Percentiles rank a stretch among this genome's conserved stretches.
These are phyloP conservation scores for Bombardia bombarda DNA, from an alignment of 495 filamentous ascomycete species.

Conservation along the genomic window DNA sequence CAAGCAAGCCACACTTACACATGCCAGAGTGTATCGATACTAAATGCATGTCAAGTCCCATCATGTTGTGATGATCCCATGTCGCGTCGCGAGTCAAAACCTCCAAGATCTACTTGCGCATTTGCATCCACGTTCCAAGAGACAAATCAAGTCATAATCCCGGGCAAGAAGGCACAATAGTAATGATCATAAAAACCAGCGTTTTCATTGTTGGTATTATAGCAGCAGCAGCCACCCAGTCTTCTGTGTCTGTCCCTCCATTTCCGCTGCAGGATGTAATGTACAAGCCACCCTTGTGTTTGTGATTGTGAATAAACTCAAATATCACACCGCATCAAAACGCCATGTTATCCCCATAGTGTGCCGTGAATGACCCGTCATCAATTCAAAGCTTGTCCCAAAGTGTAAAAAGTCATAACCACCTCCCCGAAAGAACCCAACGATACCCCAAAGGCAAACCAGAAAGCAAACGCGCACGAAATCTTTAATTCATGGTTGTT, in stretches of 20 bases:
- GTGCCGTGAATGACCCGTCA: constrained; percentile 16
- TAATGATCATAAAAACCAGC: constrained; percentile 4
- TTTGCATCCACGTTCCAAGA: too few species aligned
- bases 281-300: constrained; percentile 33
- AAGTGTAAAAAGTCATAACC: constrained; percentile 25
- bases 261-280: constrained; percentile 19
- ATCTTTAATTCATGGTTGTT: neutral
- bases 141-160: too few species aligned
- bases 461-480: constrained; percentile 4
- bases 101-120: too few species aligned
- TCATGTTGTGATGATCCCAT: too few species aligned
- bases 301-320: too few species aligned
- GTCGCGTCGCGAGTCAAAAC: too few species aligned
- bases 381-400: constrained; percentile 19
- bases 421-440: constrained; percentile 17
- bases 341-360: constrained; percentile 24
- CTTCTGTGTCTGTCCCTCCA: too few species aligned
- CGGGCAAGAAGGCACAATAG: too few species aligned
- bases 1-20: too few species aligned
- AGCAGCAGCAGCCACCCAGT: constrained; percentile 10
- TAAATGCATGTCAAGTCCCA: too few species aligned
- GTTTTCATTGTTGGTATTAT: constrained; percentile 6
- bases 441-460: constrained; percentile 5
- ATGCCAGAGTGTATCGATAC: too few species aligned
- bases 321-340: constrained; percentile 28